Conservation (phyloP, 129 eudicot genomes). For the Helichrysum umbraculigerum region DNA sequence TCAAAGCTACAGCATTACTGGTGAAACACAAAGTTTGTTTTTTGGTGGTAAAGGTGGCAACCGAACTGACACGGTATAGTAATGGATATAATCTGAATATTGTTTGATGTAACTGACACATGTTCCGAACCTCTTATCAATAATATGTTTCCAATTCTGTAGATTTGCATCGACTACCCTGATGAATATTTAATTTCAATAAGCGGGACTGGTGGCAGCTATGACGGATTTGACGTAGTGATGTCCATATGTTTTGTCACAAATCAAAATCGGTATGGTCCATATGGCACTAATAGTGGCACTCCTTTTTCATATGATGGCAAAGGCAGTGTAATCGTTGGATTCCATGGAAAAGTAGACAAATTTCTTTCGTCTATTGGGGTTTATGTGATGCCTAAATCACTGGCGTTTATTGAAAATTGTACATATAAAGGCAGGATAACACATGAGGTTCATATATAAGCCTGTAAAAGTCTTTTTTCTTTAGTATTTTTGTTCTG, state of each 20-base stretch:
- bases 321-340: slow-evolving; percentile 23
- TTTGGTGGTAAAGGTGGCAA: slow-evolving; percentile 13
- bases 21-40: background rate
- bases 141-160: background rate
- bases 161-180: slow-evolving; percentile 26
- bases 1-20: background rate
- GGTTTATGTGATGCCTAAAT: slow-evolving; percentile 6
- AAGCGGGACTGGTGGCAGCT: slow-evolving; percentile 4
- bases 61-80: slow-evolving; percentile 2
- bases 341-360: slow-evolving; percentile 33
- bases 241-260: slow-evolving; percentile 25
- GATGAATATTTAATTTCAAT: slow-evolving; percentile 24
- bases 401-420: background rate
- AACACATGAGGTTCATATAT: background rate
- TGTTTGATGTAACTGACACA: background rate
- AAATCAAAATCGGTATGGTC: slow-evolving; percentile 32
- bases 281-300: slow-evolving; percentile 23
- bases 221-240: background rate
- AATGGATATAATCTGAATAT: background rate
- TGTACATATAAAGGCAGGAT: background rate
- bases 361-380: slow-evolving; percentile 25
- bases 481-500: background rate
- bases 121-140: background rate
- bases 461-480: background rate
- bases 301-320: slow-evolving; percentile 20